Evolutionary conservation across 2,329 filamentous ascomycete genomes (phyloP).

Genomic region (Talaromyces funiculosus): DNA sequence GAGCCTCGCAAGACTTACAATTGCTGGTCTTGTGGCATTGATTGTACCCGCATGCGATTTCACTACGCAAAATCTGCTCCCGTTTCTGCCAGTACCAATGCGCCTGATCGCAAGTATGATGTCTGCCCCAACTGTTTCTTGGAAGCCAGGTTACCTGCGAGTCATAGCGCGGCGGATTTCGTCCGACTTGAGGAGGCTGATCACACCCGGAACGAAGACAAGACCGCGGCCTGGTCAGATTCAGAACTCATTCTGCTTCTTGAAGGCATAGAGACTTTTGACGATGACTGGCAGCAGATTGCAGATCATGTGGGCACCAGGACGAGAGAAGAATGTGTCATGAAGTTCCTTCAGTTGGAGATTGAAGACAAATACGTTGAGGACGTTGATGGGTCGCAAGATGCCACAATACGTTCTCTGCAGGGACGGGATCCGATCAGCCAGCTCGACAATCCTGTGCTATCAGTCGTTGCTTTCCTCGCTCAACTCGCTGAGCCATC

Average conservation of each 20-base stretch:
- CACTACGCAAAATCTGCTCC: constrained; percentile 61
- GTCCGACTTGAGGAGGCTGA: constrained; percentile 83
- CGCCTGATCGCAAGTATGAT: constrained; percentile 66
- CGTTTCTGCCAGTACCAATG: constrained; percentile 51
- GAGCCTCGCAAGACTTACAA: constrained; percentile 63
- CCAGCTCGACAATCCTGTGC: constrained; percentile 89
- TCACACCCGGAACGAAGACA: constrained; percentile 71
- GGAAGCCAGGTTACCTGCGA: constrained; percentile 74
- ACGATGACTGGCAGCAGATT: constrained; percentile 93
- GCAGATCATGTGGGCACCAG: constrained; percentile 87
- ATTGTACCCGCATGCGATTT: constrained; percentile 71
- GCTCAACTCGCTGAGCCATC: constrained; percentile 85
- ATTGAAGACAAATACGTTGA: constrained; percentile 98
- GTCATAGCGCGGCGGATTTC: constrained; percentile 74
- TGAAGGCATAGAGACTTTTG: constrained; percentile 85
- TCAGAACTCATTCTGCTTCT: constrained; percentile 82
- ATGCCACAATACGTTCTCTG: constrained; percentile 62
- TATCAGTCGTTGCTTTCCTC: constrained; percentile 93
- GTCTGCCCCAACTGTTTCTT: constrained; percentile 87
- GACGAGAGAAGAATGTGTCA: constrained; percentile 89
- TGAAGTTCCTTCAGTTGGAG: constrained; percentile 92
- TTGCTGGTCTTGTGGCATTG: constrained; percentile 87
- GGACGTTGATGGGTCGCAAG: constrained; percentile 58
- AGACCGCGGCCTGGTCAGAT: constrained; percentile 86
- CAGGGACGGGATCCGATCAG: constrained; percentile 82